Conservation (phyloP, 78 protist species). For the slime mould (Dictyostelium discoideum) region DNA sequence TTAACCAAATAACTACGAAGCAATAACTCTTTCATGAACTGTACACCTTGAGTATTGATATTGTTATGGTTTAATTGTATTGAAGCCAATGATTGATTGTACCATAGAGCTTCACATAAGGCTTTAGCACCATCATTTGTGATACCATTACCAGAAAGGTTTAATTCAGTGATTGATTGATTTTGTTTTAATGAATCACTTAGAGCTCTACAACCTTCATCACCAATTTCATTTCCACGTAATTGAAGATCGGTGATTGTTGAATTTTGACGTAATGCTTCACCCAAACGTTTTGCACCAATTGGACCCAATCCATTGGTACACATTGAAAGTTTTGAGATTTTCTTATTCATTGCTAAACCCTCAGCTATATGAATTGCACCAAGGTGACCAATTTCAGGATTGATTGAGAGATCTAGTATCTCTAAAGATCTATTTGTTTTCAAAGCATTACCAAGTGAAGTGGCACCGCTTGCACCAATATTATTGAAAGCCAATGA, state of each 20-base stretch:
- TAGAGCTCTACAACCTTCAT: constrained; percentile 42
- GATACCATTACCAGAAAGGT: constrained; percentile 67
- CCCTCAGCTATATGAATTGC: constrained; percentile 5
- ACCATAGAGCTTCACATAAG: constrained; percentile 33
- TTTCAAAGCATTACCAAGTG: constrained; percentile 29
- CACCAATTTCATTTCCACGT: constrained; percentile 77
- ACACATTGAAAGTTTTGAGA: background rate
- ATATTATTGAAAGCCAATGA: constrained; percentile 69
- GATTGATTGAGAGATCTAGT: constrained; percentile 66
- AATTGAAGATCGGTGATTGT: constrained; percentile 61
- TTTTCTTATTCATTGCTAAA: constrained; percentile 15
- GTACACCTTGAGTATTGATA: constrained; percentile 44
- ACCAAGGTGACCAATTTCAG: constrained; percentile 56
- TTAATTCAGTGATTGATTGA: constrained; percentile 36
- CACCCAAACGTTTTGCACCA: constrained; percentile 66
- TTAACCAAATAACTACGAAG: background rate
- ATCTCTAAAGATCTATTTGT: constrained; percentile 11
- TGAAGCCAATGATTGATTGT: background rate
- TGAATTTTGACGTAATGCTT: constrained; percentile 21
- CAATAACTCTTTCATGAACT: constrained; percentile 34
- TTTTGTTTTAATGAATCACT: constrained; percentile 45
- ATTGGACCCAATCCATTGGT: constrained; percentile 78
- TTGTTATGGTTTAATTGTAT: constrained; percentile 39
- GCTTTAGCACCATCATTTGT: constrained; percentile 60
- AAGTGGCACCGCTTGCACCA: constrained; percentile 39